Evolutionary conservation across 805 yeast genomes (phyloP).

Genomic region (Saccharomycopsis capsularis): DNA sequence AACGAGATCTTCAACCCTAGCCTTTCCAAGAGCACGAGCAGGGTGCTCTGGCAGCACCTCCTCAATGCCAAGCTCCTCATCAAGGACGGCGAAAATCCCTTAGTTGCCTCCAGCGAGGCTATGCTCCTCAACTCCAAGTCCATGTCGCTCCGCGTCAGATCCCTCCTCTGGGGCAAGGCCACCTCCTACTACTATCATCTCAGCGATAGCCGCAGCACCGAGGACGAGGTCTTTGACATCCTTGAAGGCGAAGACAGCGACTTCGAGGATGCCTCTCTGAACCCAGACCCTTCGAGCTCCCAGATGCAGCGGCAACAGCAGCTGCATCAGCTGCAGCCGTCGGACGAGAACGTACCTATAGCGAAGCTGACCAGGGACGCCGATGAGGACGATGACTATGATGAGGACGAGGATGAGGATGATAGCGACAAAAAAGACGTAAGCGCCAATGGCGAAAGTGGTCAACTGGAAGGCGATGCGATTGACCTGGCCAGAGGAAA

Average conservation of each 20-base stretch:
- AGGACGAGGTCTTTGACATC: slow-evolving; percentile 6
- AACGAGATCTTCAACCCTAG: slow-evolving; percentile 11
- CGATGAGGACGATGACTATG: slow-evolving; percentile 23
- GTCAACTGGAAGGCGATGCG: slow-evolving; percentile 3
- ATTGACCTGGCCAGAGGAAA: slow-evolving; percentile 10
- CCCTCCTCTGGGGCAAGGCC: slow-evolving; percentile 21
- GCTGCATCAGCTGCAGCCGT: too few relatives aligned
- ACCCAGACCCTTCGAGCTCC: not conserved
- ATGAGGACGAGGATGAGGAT: slow-evolving; percentile 16
- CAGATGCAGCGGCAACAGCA: not conserved
- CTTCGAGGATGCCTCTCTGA: slow-evolving; percentile 17
- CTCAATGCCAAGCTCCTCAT: slow-evolving; percentile 34
- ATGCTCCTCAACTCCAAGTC: slow-evolving; percentile 11
- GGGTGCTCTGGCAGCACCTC: slow-evolving; percentile 10
- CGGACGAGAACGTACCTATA: not conserved
- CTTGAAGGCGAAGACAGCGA: slow-evolving; percentile 21
- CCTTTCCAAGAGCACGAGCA: slow-evolving; percentile 1
- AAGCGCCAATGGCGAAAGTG: not conserved
- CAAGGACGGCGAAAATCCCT: slow-evolving; percentile 8
- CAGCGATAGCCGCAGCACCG: not conserved
- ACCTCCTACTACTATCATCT: slow-evolving; percentile 13
- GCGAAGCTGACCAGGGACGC: slow-evolving; percentile 11
- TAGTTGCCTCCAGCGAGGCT: not conserved
- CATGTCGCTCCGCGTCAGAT: slow-evolving; percentile 13
- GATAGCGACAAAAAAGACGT: slow-evolving; percentile 2